A percentile compares a stretch with the other conserved stretches of the same genome.
Conservation (phyloP, 1,284 basidiomycete genomes). For the Paramarasmius palmivorus region DNA sequence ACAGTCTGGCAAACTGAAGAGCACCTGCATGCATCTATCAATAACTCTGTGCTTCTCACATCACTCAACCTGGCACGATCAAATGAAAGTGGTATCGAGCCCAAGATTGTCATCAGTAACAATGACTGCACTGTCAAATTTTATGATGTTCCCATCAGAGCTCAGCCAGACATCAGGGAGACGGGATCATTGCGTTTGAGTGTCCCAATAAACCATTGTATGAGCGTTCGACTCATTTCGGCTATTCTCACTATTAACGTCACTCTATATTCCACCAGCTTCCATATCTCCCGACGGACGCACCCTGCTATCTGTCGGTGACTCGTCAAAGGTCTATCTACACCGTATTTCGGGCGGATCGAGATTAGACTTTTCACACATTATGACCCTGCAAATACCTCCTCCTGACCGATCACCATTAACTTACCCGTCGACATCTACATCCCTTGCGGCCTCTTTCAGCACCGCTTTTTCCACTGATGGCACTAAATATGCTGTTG, state of each 20-base stretch:
- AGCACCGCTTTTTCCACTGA: conserved; percentile 81
- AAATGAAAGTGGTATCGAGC: conserved; percentile 61
- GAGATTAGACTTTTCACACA: conserved; percentile 55
- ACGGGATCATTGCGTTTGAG: conserved; percentile 60
- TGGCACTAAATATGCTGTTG: conserved; percentile 83
- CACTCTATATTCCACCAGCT: conserved; percentile 40
- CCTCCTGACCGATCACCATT: conserved; percentile 41
- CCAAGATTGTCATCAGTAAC: conserved; percentile 79
- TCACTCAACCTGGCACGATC: conserved; percentile 57
- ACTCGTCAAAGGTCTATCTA: conserved; percentile 80
- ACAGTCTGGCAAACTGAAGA: conserved; percentile 59
- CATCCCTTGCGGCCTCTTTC: conserved; percentile 71
- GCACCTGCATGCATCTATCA: conserved; percentile 68
- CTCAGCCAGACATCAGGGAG: conserved; percentile 49
- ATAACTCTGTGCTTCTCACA: conserved; percentile 80
- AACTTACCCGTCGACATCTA: conserved; percentile 36
- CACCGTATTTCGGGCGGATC: conserved; percentile 66
- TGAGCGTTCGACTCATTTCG: conserved; percentile 18
- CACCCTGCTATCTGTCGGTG: conserved; percentile 83
- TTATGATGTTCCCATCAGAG: conserved; percentile 65
- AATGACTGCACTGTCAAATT: conserved; percentile 81
- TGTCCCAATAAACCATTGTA: conserved; percentile 59
- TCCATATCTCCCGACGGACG: conserved; percentile 85
- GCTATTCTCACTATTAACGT: conserved; percentile 9
- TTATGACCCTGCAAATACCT: conserved; percentile 58